Evolutionary conservation across 768 basidiomycete species (phyloP), one percentile per base, ranked within the genome.

Genomic region (Lentinus brumalis): DNA sequence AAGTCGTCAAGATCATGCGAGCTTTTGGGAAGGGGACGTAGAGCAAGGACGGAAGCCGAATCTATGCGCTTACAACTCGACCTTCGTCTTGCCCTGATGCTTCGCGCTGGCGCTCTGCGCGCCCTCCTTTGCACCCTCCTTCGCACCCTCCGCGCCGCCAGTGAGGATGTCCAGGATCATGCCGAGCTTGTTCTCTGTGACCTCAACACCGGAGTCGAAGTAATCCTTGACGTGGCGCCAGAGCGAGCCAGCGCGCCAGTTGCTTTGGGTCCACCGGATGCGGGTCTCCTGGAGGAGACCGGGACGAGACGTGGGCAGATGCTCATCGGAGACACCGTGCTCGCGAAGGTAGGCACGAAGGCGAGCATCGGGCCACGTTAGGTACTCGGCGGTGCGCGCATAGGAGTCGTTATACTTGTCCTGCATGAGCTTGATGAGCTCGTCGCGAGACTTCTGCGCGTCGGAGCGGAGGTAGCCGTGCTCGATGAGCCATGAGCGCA

Each of bases 361-460:
- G 35, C 96, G 84, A 3, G 95, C 92, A 69, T 98, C 96, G 12
- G 93, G 92, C 96, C 96, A 98, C 10, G 83, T 81, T 52, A 96
- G 78, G 75, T 96, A 97, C 2, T 85, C 77, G 2, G 86, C 79
- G 1, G 81, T 80, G 39, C 77, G 75, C 5, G 66, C 12, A 12
- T 56, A 46, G 16, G 67, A 78, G 56, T 63, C 57, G 29, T 31
- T 56, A 54, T 73, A 92, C 87, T 90, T 91, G 53, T 82, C 81
- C 57, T 88, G 78, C 63, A 94, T 90, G 55, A 91, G 66, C 67
- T 83, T 82, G 58, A 93, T 76, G 11, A 94, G 81, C 65, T 96
- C 86, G 61, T 94, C 91, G 39, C 92, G 84, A 63, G 83, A 88
- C 70, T 82, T 72, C 65, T 79, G 78, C 3, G 82, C 82, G 62